Evolutionary conservation across 257 asterid genomes (phyloP), one percentile per base, ranked within the genome.

Genomic region (Ajuga chamaepitys): DNA sequence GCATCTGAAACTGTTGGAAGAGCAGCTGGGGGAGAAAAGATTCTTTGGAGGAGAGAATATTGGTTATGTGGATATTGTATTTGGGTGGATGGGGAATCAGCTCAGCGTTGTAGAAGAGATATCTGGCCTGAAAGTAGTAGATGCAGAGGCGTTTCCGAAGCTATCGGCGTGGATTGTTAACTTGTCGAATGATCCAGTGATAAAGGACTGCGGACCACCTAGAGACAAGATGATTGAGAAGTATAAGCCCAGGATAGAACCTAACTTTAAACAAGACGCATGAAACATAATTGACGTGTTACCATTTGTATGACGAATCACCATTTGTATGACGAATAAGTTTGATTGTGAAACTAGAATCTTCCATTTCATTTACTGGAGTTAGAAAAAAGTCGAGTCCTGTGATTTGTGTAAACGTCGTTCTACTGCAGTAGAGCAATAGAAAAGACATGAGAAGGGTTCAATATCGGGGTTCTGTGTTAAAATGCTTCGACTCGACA

Each of bases 171-270:
- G 95, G 95, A 80, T 83, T 42, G 60, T 69, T 18, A 58, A 50
- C 52, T 88, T 78, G 64, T 58, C 79, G 0, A 73, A 77, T 56
- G 77, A 64, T 80, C 84, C 91, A 17, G 69, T 28, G 4, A 81
- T 82, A 54, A 82, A 77, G 74, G 85, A 79, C 58, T 73, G 41
- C 44, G 79, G 85, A 82, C 96, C 91, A 9, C 86, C 95, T 12
- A 75, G 81, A 42, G 88, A 79, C 72, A 78, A 42, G 72, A 68
- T 86, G 87, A 8, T 84, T 32, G 80, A 64, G 60, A 82, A 84
- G 62, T 84, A 60, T 67, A 80, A 67, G 71, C 62, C 65, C 67
- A 60, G 78, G 41, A 83, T 62, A 0, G 80, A 79, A 53, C 63
- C 58, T 2, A 60, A 72, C 60, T 71, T 82, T 48, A 21, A 69